These are phyloP conservation scores for Claviceps monticola DNA, from an alignment of 2,329 filamentous ascomycete species.

Conservation along the genomic window DNA sequence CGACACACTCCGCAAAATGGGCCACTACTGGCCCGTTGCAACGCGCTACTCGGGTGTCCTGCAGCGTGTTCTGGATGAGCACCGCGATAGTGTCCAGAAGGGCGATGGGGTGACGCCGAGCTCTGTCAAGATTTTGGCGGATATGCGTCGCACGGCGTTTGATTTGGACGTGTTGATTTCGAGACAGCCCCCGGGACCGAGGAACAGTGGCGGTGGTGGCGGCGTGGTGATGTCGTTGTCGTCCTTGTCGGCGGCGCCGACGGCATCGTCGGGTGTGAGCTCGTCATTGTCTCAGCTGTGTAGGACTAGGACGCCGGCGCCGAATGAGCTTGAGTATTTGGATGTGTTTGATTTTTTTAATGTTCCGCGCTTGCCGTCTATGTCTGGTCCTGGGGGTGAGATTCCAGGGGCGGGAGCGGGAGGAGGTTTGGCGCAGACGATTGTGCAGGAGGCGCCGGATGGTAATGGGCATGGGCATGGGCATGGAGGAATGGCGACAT, in stretches of 20 bases:
- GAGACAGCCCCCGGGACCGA: conserved; percentile 49
- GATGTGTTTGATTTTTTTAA: conserved; percentile 96
- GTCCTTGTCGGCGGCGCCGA: too few species aligned
- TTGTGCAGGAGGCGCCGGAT: conserved; percentile 6
- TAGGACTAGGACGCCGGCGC: conserved; percentile 49
- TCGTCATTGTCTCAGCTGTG: too few species aligned
- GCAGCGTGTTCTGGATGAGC: conserved; percentile 73
- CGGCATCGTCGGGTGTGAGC: too few species aligned
- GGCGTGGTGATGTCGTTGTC: conserved; percentile 18
- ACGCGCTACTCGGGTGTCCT: conserved; percentile 69
- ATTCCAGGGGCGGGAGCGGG: too few species aligned
- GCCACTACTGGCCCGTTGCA: conserved; percentile 73
- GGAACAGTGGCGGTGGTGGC: conserved; percentile 5
- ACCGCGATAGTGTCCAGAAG: conserved; percentile 61
- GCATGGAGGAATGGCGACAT: conserved; percentile 16
- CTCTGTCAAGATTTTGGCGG: conserved; percentile 73
- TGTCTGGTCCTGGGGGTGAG: too few species aligned
- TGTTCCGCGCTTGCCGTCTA: conserved; percentile 58
- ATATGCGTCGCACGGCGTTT: conserved; percentile 83
- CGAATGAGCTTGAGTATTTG: conserved; percentile 77
- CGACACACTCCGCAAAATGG: conserved; percentile 67
- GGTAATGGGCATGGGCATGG: conserved; percentile 7
- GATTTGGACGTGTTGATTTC: conserved; percentile 85
- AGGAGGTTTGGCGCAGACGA: conserved; percentile 24
- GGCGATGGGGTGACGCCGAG: conserved; percentile 66